phyloP scores from a whole-genome alignment of 2,329 filamentous ascomycete species.

The Talaromyces islandicus region DNA sequence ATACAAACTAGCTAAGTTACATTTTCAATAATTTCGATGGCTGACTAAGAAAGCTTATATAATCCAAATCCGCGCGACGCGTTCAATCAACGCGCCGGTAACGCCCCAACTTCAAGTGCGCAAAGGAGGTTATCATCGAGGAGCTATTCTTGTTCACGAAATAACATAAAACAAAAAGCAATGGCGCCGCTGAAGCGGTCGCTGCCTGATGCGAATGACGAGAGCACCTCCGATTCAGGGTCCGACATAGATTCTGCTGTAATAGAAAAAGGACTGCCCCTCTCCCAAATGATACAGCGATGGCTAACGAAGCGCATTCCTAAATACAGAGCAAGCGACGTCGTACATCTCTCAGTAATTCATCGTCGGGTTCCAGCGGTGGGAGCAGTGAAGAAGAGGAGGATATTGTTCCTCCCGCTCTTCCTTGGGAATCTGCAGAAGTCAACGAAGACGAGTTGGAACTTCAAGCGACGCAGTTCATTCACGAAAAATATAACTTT shows the following conservation, averaged over 20 bases:
- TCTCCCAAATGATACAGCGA: background rate
- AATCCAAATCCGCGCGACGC: background rate
- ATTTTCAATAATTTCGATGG: background rate
- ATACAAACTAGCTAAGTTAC: background rate
- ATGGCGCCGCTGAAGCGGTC: slow-evolving; percentile 42
- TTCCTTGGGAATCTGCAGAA: background rate
- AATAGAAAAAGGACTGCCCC: background rate
- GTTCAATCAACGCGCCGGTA: background rate
- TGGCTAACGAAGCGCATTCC: background rate
- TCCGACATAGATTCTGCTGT: slow-evolving; percentile 6
- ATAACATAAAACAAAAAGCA: background rate
- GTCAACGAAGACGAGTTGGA: slow-evolving; percentile 42
- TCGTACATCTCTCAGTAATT: slow-evolving; percentile 5
- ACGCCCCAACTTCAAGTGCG: background rate
- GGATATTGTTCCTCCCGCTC: background rate
- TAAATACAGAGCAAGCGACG: slow-evolving; percentile 9
- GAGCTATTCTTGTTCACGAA: background rate
- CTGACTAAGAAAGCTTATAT: background rate
- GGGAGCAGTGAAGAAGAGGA: background rate
- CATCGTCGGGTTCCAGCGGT: background rate
- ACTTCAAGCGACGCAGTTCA: slow-evolving; percentile 58
- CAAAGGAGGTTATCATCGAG: background rate
- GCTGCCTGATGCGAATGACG: slow-evolving; percentile 26
- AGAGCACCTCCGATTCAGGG: slow-evolving; percentile 14
- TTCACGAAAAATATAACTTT: slow-evolving; percentile 46